Base-by-base conservation (phyloP, 352 stramenopile genomes). In the Globisporangium perplexum region DNA sequence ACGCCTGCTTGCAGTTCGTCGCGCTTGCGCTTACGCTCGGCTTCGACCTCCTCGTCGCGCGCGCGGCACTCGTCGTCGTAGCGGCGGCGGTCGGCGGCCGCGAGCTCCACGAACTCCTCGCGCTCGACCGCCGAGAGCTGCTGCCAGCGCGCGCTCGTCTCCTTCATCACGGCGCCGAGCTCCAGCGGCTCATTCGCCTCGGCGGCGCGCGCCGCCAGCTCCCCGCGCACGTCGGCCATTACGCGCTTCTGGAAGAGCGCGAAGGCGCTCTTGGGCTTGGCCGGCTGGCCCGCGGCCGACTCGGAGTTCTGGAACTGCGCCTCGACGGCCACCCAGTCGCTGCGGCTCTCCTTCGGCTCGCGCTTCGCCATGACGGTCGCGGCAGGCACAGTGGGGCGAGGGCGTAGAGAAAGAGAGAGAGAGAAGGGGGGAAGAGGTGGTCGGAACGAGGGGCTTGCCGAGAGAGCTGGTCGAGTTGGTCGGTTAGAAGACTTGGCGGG, bases 131-230 rank as follows among this genome's bases (percentile, higher is more conserved):
- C 64, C 44, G 76, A 71, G 5, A 93, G 65, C 46, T 86, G 66
- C 47, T 82, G 67, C 84, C 84, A 95, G 49, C 81, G 84, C 24
- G 71, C 74, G 49, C 83, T 91, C 12, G 92, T 63, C 63, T 94
- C 83, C 43, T 82, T 87, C 48, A 73, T 77, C 44, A 94, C 73
- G 18, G 60, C 62, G 14, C 81, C 83, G 1, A 92, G 46, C 22
- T 93, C 83, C 14, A 93, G 31, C 7, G 66, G 17, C 50, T 88
- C 77, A 42, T 74, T 67, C 20, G 35, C 47, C 51, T 91, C 68
- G 20, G 67, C 75, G 7, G 71, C 74, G 18, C 60, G 56, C 17
- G 63, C 55, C 33, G 57, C 53, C 23, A 95, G 57, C 28, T 88
- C 76, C 20, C 62, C 56, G 46, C 88, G 85, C 28, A 93, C 69